Percentiles rank a stretch among this genome's conserved stretches.
Conservation (phyloP, 2,329 filamentous ascomycete species). For the Eutypa lata region DNA sequence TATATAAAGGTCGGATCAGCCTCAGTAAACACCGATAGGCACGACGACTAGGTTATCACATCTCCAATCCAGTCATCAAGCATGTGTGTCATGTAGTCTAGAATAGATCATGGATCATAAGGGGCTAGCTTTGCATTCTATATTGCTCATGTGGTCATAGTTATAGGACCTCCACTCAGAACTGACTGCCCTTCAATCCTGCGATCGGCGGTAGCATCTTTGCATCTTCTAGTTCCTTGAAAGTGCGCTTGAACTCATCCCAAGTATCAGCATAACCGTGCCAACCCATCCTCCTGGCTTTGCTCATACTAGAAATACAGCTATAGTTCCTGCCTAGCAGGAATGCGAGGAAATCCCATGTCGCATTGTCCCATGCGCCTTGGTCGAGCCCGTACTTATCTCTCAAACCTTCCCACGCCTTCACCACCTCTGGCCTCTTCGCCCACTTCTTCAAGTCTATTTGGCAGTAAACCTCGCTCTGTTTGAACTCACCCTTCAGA, state of each 20-base stretch:
- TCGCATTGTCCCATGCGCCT: slow-evolving; percentile 36
- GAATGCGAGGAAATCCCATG: slow-evolving; percentile 40
- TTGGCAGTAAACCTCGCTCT: slow-evolving; percentile 32
- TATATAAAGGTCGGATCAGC: too few species aligned
- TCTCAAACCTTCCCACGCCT: slow-evolving; percentile 36
- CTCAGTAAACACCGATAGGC: too few species aligned
- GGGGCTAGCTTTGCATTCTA: too few species aligned
- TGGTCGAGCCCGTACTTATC: slow-evolving; percentile 34
- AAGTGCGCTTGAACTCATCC: slow-evolving; percentile 22
- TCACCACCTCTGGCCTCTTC: slow-evolving; percentile 32
- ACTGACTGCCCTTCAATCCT: too few species aligned
- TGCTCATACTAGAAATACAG: slow-evolving; percentile 39
- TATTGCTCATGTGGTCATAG: too few species aligned
- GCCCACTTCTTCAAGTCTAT: slow-evolving; percentile 39
- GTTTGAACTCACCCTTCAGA: slow-evolving; percentile 19
- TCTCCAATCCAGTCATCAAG: too few species aligned
- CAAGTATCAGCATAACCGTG: slow-evolving; percentile 34
- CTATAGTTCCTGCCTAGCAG: slow-evolving; percentile 39
- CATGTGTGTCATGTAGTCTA: too few species aligned
- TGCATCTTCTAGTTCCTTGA: slow-evolving; percentile 22
- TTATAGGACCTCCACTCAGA: too few species aligned
- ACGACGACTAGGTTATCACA: too few species aligned
- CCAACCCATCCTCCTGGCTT: slow-evolving; percentile 41
- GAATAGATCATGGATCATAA: too few species aligned
- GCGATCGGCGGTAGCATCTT: slow-evolving; percentile 22